Percentiles rank a stretch among this genome's conserved stretches.
Conservation (phyloP, 306 rosid species). For the Cercis canadensis region DNA sequence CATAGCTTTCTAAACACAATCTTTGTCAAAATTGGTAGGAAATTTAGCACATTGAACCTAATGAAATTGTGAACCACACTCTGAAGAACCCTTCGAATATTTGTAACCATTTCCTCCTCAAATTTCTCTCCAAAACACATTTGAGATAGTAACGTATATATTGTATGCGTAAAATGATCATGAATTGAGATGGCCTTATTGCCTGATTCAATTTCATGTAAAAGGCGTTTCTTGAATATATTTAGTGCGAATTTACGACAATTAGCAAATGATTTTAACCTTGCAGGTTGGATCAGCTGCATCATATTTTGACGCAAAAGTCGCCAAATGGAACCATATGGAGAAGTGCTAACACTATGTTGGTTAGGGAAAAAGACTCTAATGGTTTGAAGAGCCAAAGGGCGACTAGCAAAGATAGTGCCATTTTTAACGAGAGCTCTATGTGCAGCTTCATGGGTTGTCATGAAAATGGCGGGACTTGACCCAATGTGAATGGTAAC, state of each 20-base stretch:
- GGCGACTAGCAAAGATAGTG: constrained; percentile 52
- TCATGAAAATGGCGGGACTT: constrained; percentile 52
- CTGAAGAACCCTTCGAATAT: constrained; percentile 40
- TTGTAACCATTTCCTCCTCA: constrained; percentile 24
- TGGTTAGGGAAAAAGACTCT: constrained; percentile 46
- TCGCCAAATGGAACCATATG: constrained; percentile 56
- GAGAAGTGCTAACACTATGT: constrained; percentile 28
- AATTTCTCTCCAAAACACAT: constrained; percentile 54
- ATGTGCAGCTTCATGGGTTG: constrained; percentile 53
- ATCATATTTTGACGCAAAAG: constrained; percentile 54
- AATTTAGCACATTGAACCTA: constrained; percentile 52
- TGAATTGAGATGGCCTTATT: constrained; percentile 24
- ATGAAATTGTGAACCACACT: constrained; percentile 39
- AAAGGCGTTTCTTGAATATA: constrained; percentile 25
- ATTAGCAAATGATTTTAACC: constrained; percentile 35
- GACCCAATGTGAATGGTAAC: constrained; percentile 55
- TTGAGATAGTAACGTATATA: constrained; percentile 38
- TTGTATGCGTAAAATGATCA: constrained; percentile 41
- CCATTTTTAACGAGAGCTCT: constrained; percentile 52
- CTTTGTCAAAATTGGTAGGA: constrained; percentile 47
- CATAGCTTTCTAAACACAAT: constrained; percentile 48
- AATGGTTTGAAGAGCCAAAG: constrained; percentile 39
- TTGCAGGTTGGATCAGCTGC: constrained; percentile 45
- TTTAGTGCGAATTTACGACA: constrained; percentile 50
- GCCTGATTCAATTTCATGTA: constrained; percentile 24